These are phyloP conservation scores for Coemansia sp. DNA, from an alignment of 192 early-diverging fungal species.

Conservation along the genomic window DNA sequence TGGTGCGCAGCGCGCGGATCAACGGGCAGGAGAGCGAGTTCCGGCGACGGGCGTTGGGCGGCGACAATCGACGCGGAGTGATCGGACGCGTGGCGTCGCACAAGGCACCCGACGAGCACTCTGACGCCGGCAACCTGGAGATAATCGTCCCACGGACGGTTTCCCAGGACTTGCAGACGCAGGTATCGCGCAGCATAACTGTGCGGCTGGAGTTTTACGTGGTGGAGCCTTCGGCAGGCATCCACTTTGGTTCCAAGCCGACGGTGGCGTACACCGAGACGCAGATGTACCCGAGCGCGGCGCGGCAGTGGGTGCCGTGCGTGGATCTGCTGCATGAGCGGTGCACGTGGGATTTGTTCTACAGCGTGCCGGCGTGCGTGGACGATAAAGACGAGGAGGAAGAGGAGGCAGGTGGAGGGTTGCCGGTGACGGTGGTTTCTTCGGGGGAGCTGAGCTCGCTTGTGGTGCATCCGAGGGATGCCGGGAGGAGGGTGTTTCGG, in stretches of 20 bases:
- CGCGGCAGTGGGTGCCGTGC: conserved; percentile 79
- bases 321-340: conserved; percentile 63
- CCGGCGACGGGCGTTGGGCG: conserved; percentile 17
- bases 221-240: conserved; percentile 23
- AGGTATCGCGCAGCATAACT: conserved; percentile 10
- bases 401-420: too few species aligned
- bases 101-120: neutral
- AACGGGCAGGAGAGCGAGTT: conserved; percentile 25
- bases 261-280: conserved; percentile 62
- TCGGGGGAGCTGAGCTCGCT: conserved; percentile 70
- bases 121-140: conserved; percentile 24
- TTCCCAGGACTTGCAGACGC: too few species aligned
- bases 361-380: conserved; percentile 59
- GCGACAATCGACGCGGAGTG: conserved; percentile 18
- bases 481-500: conserved; percentile 59
- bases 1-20: conserved; percentile 31
- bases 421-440: conserved; percentile 50
- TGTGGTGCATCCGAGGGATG: conserved; percentile 60
- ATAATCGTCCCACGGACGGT: too few species aligned
- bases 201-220: conserved; percentile 50
- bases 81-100: conserved; percentile 21
- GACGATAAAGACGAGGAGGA: too few species aligned
- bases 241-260: too few species aligned
- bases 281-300: conserved; percentile 60
- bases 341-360: conserved; percentile 79